Evolutionary conservation across 1,284 basidiomycete genomes (phyloP), one percentile per base, ranked within the genome.

Genomic region (Sanghuangporus weigelae): DNA sequence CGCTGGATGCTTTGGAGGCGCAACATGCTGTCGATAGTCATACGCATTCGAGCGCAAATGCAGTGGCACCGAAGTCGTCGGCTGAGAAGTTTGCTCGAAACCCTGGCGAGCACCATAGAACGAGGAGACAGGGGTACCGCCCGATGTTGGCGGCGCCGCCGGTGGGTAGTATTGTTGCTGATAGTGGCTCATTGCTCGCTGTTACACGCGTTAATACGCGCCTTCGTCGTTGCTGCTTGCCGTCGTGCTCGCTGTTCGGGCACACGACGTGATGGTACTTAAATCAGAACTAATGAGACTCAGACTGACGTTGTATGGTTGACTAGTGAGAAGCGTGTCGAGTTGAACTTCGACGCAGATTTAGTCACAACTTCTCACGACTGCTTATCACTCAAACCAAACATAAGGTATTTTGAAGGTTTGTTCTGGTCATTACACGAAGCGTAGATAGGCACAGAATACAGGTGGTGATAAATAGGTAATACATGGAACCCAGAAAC

Each of bases 81-180:
- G 57, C 50, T 57, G 60, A 3, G 40, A 12, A 11, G 40, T 3
- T 40, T 64, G 63, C 36, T 63, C 59, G 49, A 57, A 61, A 23
- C 36, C 44, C 48, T 64, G 63, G 46, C 63, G 63, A 11, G 63
- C 63, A 35, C 59, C 48, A 54, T 61, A 64, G 59, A 60, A 57
- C 16, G 63, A 38, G 38, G 63, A 60, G 40, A 35, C 19, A 49
- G 50, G 54, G 46, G 63, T 35, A 57, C 56, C 35, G 40, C 39
- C 44, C 48, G 57, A 23, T n/a, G 44, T 23, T 38, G 63, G 21
- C 21, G 49, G 57, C 35, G 26, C 57, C 38, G 49, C 48, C 21
- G 44, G 12, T 14, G 44, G 21, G 35, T 46, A 64, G 21, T 56
- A 60, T 11, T 59, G 60, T 36, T 62, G 57, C 46, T 59, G 63